A percentile compares a stretch with the other conserved stretches of the same genome.
These are phyloP conservation scores for Chlamydomonas reinhardtii DNA, from an alignment of 163 green algal species.

Conservation along the genomic window DNA sequence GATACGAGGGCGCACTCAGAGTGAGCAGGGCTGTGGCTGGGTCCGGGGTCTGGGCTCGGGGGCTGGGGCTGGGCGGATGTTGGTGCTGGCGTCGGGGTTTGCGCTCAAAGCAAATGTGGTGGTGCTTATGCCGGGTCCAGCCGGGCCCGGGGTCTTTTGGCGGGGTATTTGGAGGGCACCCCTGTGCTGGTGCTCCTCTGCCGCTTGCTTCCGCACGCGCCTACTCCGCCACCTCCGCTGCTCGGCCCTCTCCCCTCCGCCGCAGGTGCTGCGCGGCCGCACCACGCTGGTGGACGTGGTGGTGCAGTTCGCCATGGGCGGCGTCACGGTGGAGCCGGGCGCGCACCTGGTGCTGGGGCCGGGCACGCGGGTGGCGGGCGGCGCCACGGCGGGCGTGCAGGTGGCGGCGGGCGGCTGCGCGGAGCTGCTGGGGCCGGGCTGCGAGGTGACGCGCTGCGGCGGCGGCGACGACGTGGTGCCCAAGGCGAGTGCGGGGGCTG, in stretches of 20 bases:
- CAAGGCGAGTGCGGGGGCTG: conserved; percentile 20
- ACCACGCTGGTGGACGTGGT: conserved; percentile 49
- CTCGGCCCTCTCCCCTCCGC: no score
- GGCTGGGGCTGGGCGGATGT: no score
- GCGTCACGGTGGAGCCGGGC: conserved; percentile 31
- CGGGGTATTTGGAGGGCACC: no score
- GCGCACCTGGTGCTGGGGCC: conserved; percentile 35
- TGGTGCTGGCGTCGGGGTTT: no score
- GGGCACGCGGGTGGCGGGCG: conserved; percentile 36
- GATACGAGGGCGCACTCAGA: conserved; percentile 53
- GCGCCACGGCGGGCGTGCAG: conserved; percentile 37
- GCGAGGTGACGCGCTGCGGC: conserved; percentile 36
- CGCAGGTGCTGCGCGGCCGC: conserved; percentile 41
- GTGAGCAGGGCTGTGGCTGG: background rate
- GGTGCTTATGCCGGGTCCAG: no score
- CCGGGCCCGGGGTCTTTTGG: no score
- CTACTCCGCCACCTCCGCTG: background rate
- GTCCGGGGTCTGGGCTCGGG: no score
- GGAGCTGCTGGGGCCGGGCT: conserved; percentile 29
- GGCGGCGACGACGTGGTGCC: conserved; percentile 54
- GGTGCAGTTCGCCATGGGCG: conserved; percentile 54
- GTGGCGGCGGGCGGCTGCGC: conserved; percentile 44
- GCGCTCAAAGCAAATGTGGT: no score
- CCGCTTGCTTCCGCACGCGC: no score
- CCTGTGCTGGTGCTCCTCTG: no score